Evolutionary conservation across 371 early-diverging fungal genomes (phyloP).

Genomic region (Chytridium lagenaria): DNA sequence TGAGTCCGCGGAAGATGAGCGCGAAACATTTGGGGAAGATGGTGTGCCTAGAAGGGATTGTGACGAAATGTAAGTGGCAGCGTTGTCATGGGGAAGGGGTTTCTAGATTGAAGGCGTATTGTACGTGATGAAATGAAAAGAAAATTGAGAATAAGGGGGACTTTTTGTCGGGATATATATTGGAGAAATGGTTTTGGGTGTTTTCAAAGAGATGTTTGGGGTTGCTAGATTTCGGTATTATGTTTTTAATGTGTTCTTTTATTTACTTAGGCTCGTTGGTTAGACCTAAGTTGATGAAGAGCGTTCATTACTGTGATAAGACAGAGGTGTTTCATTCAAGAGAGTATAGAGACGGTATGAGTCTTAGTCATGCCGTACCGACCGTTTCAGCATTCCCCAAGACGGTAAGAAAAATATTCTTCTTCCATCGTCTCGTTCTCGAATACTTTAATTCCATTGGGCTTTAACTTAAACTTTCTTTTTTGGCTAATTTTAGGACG

Average conservation of each 20-base stretch:
- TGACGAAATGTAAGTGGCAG: conserved; percentile 97
- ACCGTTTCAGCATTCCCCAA: conserved; percentile 71
- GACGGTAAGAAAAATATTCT: conserved; percentile 41
- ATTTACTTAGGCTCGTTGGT: conserved; percentile 84
- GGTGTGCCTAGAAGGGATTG: conserved; percentile 98
- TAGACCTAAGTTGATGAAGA: conserved; percentile 93
- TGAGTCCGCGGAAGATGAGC: conserved; percentile 91
- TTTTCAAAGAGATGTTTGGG: no score
- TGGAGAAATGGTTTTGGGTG: background rate
- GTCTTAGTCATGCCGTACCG: conserved; percentile 63
- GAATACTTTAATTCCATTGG: background rate
- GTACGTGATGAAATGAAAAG: no score
- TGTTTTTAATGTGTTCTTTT: background rate
- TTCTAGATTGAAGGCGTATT: no score
- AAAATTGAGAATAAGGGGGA: no score
- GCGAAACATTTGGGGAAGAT: conserved; percentile 86
- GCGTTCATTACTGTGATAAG: conserved; percentile 93
- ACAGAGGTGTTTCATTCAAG: conserved; percentile 83
- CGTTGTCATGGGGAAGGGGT: conserved; percentile 29
- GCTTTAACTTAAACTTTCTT: no score
- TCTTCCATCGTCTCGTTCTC: background rate
- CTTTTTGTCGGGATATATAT: conserved; percentile 20
- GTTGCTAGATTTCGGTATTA: no score
- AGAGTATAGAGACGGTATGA: conserved; percentile 89
- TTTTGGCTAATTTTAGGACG: conserved; percentile 64